phyloP scores from a whole-genome alignment of 305 asterid species.

The Coffea humblotiana region DNA sequence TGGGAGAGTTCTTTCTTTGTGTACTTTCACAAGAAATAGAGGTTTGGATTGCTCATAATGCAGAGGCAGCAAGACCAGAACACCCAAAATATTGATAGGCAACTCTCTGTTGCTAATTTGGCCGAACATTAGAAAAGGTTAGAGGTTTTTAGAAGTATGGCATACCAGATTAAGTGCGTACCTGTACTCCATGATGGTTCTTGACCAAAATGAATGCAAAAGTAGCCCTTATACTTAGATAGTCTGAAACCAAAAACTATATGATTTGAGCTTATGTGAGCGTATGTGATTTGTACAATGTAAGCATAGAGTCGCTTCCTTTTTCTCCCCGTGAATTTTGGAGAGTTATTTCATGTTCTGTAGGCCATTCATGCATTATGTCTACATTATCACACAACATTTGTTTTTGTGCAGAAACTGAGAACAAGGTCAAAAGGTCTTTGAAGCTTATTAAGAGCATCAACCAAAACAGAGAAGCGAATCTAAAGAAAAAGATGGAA shows the following conservation, averaged over 20 bases:
- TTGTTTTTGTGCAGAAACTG: conserved; percentile 50
- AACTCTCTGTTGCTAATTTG: neutral
- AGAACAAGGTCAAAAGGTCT: conserved; percentile 52
- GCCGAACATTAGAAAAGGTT: neutral
- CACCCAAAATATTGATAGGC: neutral
- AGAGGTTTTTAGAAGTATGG: neutral
- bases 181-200: neutral
- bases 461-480: conserved; percentile 56
- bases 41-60: neutral
- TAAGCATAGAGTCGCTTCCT: neutral
- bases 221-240: neutral
- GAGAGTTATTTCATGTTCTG: neutral
- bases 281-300: neutral
- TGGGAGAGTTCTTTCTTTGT: neutral
- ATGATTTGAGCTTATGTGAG: no score
- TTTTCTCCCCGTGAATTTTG: neutral
- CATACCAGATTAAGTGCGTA: neutral
- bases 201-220: neutral
- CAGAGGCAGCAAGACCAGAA: neutral
- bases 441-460: conserved; percentile 52
- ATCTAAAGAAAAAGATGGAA: conserved; percentile 52
- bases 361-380: neutral
- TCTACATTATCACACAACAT: neutral
- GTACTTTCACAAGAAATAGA: no score
- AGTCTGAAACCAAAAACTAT: neutral